Evolutionary conservation across 257 asterid species (phyloP).

Genomic region (Nicotiana paniculata): DNA sequence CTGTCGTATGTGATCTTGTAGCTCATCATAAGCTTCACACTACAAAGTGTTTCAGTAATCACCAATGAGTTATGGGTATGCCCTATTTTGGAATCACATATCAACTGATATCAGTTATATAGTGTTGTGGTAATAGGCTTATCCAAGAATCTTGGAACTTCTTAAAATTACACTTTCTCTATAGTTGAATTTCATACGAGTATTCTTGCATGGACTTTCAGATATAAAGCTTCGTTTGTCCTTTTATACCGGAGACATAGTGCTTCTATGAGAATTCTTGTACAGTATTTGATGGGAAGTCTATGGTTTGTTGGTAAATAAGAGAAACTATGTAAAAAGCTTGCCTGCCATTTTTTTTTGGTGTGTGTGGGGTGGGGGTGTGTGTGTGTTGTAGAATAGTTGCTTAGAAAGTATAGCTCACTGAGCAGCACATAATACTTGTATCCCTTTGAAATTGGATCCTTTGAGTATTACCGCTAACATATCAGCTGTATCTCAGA

Average conservation of each 20-base stretch:
- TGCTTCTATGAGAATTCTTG: neutral
- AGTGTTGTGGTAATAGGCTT: neutral
- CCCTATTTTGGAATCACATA: neutral
- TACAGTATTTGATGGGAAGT: neutral
- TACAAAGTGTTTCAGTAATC: neutral
- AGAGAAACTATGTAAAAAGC: neutral
- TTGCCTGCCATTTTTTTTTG: neutral
- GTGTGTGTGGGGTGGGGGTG: neutral
- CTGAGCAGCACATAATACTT: neutral
- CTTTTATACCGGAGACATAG: neutral
- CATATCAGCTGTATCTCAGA: slow-evolving; percentile 29
- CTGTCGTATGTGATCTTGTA: neutral
- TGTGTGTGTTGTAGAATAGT: neutral
- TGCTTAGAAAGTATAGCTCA: neutral
- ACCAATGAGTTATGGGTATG: neutral
- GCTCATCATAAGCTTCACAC: neutral
- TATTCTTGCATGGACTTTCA: neutral
- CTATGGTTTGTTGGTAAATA: neutral
- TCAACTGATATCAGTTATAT: neutral
- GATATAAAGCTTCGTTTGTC: neutral
- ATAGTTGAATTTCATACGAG: neutral
- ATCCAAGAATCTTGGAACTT: neutral
- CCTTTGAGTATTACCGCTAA: neutral
- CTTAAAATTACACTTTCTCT: neutral
- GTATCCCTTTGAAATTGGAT: neutral